Conservation (phyloP, 2,329 filamentous ascomycete species). For the Balansia obtecta region DNA sequence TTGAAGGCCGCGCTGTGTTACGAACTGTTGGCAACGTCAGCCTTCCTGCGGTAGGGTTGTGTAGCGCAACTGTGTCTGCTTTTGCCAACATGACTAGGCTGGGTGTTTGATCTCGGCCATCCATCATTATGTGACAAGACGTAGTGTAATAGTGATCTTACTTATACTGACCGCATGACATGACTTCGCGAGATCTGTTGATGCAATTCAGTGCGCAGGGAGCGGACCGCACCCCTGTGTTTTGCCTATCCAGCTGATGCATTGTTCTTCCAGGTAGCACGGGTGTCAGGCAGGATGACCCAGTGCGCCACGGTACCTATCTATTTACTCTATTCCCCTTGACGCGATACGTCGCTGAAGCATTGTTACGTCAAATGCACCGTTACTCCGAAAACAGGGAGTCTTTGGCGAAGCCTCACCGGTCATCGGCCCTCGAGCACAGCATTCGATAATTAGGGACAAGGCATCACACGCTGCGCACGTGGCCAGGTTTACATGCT, state of each 20-base stretch:
- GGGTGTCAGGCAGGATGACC: neutral
- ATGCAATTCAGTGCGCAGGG: neutral
- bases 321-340: neutral
- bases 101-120: neutral
- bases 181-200: neutral
- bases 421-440: neutral
- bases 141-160: constrained; percentile 2
- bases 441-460: neutral
- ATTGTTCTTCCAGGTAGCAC: neutral
- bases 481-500: neutral
- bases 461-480: neutral
- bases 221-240: neutral
- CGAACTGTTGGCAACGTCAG: neutral
- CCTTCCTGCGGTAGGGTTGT: neutral
- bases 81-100: neutral
- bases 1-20: neutral
- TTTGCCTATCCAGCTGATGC: too few relatives aligned
- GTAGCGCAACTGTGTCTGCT: neutral
- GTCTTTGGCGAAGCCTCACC: neutral
- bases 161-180: constrained; percentile 1
- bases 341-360: neutral
- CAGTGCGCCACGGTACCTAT: neutral
- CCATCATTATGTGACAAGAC: neutral
- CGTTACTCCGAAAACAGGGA: neutral
- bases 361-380: neutral